Evolutionary conservation across 192 early-diverging fungal genomes (phyloP), one percentile per base, ranked within the genome.

Genomic region (Linnemannia schmuckeri): DNA sequence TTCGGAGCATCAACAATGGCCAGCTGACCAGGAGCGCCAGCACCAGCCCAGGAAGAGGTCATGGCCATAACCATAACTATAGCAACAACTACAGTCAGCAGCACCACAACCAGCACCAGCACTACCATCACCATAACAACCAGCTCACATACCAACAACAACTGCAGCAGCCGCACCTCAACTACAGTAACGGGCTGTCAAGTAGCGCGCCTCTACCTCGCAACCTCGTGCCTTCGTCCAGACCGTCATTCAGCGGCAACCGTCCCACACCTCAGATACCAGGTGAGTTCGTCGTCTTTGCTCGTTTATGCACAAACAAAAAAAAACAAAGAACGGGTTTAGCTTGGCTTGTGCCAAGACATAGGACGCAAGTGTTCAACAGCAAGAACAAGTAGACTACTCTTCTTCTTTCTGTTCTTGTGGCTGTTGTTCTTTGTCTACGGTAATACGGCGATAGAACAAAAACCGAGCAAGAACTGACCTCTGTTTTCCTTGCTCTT

Each of bases 161-260:
- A 24, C 30, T 76, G 37, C 68, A 55, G 8, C 74, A 75, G 52
- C 27, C 61, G 13, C 61, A 66, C 17, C 61, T 66, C 8, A 75
- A 57, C 18, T 71, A 82, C 52, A 47, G 41, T 74, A 63, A 74
- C 27, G 55, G 38, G 33, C 18, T 47, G 15, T 75, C 79, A 35
- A 44, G 22, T 44, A 49, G 61, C n/a, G 55, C 71, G 24, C 61
- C 30, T 66, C 63, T 80, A 20, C 79, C 72, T 61, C 57, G 79
- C n/a, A 80, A 80, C 35, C 57, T 80, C 9, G 70, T 69, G 5
- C 77, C 77, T 5, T 41, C 70, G 13, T 80, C 79, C 63, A 55
- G 79, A 37, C 72, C 79, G 20, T 80, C 79, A 1, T 61, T 80
- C 8, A 75, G 61, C 35, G 46, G 55, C 46, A 75, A 66, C 71